Conservation (phyloP, 2,329 filamentous ascomycete genomes). For the Sporothrix variecibatus region DNA sequence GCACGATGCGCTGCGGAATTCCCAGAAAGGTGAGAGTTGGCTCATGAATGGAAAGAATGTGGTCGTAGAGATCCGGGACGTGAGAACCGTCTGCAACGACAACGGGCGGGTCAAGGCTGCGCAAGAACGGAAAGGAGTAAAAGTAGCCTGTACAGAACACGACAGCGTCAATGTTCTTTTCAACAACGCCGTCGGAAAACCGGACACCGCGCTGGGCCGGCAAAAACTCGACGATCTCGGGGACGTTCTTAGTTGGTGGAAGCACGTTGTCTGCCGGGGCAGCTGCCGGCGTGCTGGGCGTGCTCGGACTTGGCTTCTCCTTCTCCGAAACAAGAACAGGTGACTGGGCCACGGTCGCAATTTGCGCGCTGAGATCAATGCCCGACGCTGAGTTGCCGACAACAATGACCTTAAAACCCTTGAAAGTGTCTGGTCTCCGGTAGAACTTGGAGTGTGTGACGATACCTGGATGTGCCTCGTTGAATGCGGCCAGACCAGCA, state of each 20-base stretch:
- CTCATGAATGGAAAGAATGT: constrained; percentile 68
- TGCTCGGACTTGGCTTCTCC: neutral
- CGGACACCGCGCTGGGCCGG: constrained; percentile 50
- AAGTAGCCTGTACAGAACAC: constrained; percentile 73
- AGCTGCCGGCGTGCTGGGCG: constrained; percentile 35
- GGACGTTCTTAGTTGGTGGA: constrained; percentile 22
- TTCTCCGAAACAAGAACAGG: constrained; percentile 40
- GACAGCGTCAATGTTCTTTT: constrained; percentile 59
- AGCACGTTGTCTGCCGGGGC: neutral
- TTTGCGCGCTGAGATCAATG: constrained; percentile 46
- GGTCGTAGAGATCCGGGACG: constrained; percentile 45
- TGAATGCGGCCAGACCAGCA: constrained; percentile 59
- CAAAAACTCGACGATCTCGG: constrained; percentile 51
- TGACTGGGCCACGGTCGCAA: constrained; percentile 53
- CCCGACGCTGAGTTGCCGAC: constrained; percentile 54
- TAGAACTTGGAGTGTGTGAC: constrained; percentile 76
- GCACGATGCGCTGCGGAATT: constrained; percentile 68
- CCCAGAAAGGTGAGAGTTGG: constrained; percentile 65
- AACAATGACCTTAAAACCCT: constrained; percentile 49
- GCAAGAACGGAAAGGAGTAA: constrained; percentile 68
- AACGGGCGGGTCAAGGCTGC: constrained; percentile 59
- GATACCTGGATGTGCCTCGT: constrained; percentile 50
- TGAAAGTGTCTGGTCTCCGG: constrained; percentile 40
- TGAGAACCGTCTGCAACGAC: constrained; percentile 48
- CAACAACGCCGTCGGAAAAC: constrained; percentile 61